Evolutionary conservation across 352 stramenopile genomes (phyloP).

Genomic region (Elongisporangium anandrum): DNA sequence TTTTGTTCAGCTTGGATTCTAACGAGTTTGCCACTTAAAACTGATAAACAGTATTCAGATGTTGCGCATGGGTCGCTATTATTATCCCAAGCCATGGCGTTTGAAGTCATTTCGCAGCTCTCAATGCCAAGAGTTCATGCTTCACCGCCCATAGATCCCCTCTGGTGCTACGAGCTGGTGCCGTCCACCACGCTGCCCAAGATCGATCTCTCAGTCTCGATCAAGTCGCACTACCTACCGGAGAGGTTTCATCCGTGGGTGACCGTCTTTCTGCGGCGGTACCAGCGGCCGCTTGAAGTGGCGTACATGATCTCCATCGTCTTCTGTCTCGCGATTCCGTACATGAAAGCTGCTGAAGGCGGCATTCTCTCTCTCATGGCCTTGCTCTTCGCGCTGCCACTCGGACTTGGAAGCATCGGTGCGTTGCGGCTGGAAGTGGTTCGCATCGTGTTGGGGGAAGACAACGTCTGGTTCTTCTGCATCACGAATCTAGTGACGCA

Average conservation of each 20-base stretch:
- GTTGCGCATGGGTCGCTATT: background rate
- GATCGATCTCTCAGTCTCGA: constrained; percentile 29
- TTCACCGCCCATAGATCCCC: background rate
- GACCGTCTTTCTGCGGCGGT: constrained; percentile 17
- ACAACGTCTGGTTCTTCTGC: constrained; percentile 42
- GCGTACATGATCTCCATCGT: constrained; percentile 11
- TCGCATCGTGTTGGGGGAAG: constrained; percentile 18
- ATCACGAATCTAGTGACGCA: constrained; percentile 17
- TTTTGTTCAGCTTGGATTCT: no score
- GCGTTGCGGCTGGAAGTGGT: constrained; percentile 34
- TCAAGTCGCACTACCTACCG: constrained; percentile 22
- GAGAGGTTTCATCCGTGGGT: constrained; percentile 8
- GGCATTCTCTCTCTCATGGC: constrained; percentile 11
- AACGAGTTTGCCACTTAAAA: no score
- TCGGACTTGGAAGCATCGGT: constrained; percentile 20
- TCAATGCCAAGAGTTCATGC: background rate
- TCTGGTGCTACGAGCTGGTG: constrained; percentile 17
- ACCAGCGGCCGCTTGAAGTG: constrained; percentile 15
- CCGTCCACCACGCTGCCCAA: constrained; percentile 17
- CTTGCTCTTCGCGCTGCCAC: constrained; percentile 14
- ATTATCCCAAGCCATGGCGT: background rate
- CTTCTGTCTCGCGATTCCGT: constrained; percentile 14
- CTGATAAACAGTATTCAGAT: no score
- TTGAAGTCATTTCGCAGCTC: background rate
- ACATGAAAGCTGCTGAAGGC: constrained; percentile 13